Evolutionary conservation across 495 filamentous ascomycete genomes (phyloP), one percentile per base, ranked within the genome.

Genomic region (Podospora australis): DNA sequence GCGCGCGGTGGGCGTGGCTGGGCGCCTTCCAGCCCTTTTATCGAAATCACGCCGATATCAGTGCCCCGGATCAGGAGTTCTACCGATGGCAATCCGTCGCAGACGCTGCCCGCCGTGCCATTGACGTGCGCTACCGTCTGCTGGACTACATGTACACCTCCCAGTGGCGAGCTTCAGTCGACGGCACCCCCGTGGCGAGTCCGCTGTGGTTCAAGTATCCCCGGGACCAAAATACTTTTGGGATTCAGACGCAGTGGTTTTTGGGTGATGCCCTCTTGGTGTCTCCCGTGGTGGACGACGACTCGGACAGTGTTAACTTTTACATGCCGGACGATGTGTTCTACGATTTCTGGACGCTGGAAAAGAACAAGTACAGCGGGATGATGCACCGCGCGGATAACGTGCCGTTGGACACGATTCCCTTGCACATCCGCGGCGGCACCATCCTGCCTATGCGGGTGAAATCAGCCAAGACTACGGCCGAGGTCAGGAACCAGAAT

Each of bases 11-110:
- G 89, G 80, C 87, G 0, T 77, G 71, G 6, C 71, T 95, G 0
- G 87, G 83, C 1, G 88, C 86, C 2, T 92, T 90, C 70, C 75
- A 76, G 44, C 82, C 89, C 1, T 96, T 96, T 72, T 95, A 82
- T 70, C 80, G 90, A 11, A 86, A 92, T 62, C 90, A 95, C 67
- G 81, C 84, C 36, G 67, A 68, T 29, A 48, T 58, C 6, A 58
- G 62, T 8, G 66, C 58, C n/a, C 67, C 71, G 4, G 47, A 74
- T 0, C 90, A 95, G 64, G 89, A 95, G 56, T 87, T 88, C 54
- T 96, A 95, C 64, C 78, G 72, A 22, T 92, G 84, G 81, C 59
- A 70, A 0, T 56, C 63, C 0, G 87, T 90, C 0, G 70, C 81
- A 1, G 70, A 73, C 2, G 81, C 83, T 0, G 87, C 85, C 0